Conservation (phyloP, 2,329 filamentous ascomycete genomes). For the Thyridium curvatum region DNA sequence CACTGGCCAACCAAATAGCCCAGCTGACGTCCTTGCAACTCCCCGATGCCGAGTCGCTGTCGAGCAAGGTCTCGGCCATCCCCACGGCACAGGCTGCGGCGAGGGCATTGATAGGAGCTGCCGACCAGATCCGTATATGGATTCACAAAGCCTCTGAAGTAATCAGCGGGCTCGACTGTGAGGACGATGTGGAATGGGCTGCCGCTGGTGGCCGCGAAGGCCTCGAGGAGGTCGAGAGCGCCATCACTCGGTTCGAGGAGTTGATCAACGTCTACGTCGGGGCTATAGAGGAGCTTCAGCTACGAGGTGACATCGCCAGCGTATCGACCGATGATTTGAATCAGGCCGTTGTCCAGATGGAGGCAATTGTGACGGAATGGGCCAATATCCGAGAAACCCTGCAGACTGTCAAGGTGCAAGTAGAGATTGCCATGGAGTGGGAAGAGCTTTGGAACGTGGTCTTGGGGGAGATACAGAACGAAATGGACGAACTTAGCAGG, state of each 20-base stretch:
- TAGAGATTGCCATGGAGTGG: conserved; percentile 98
- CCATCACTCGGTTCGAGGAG: conserved; percentile 79
- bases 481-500: conserved; percentile 54
- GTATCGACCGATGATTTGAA: conserved; percentile 68
- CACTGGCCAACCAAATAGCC: conserved; percentile 87
- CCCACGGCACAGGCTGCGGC: conserved; percentile 79
- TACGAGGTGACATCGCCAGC: conserved; percentile 65
- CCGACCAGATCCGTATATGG: conserved; percentile 91
- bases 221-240: conserved; percentile 63
- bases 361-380: conserved; percentile 80
- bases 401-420: conserved; percentile 76
- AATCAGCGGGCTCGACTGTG: conserved; percentile 80
- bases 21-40: conserved; percentile 87
- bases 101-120: conserved; percentile 75
- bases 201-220: conserved; percentile 80
- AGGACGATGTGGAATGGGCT: conserved; percentile 97
- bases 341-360: conserved; percentile 80
- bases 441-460: conserved; percentile 95
- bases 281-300: conserved; percentile 88
- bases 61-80: conserved; percentile 77
- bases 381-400: conserved; percentile 71
- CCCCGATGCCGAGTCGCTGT: conserved; percentile 77
- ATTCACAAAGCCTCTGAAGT: conserved; percentile 89
- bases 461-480: conserved; percentile 84
- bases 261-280: conserved; percentile 88